Conservation (phyloP, 352 stramenopile species). For the Phytophthora idaei region DNA sequence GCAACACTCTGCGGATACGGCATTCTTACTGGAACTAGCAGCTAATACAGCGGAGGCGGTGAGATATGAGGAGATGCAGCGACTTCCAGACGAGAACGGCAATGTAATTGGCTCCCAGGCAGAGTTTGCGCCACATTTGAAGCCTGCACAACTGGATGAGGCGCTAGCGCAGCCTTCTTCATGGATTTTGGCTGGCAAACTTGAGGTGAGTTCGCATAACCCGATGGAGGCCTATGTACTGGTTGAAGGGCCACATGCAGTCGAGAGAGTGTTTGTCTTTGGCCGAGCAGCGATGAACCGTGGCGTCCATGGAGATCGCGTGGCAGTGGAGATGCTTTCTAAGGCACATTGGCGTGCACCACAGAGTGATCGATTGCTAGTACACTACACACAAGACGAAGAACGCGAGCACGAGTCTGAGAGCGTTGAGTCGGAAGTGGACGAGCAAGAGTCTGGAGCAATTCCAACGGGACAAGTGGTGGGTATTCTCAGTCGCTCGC, state of each 20-base stretch:
- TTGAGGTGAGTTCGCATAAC: conserved; percentile 78
- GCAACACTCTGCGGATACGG: conserved; percentile 27
- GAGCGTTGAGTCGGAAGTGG: conserved; percentile 10
- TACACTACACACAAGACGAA: conserved; percentile 77
- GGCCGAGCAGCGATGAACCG: conserved; percentile 93
- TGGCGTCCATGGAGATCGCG: conserved; percentile 97
- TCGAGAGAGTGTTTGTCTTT: conserved; percentile 75
- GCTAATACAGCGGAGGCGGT: conserved; percentile 67
- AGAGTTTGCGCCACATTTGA: conserved; percentile 68
- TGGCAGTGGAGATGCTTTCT: conserved; percentile 93
- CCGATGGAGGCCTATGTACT: conserved; percentile 76
- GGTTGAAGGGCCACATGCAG: conserved; percentile 43
- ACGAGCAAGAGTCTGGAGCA: conserved; percentile 18
- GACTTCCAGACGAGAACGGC: conserved; percentile 32
- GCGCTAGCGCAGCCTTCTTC: conserved; percentile 32
- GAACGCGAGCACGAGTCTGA: conserved; percentile 36
- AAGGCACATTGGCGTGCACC: conserved; percentile 77
- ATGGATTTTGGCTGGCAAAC: conserved; percentile 49
- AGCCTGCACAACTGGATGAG: conserved; percentile 42
- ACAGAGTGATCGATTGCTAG: conserved; percentile 64
- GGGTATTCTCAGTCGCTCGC: conserved; percentile 80
- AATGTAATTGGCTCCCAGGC: conserved; percentile 18
- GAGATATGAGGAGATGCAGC: conserved; percentile 49
- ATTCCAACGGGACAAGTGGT: conserved; percentile 87
- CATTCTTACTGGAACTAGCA: conserved; percentile 63